Evolutionary conservation across 2,329 filamentous ascomycete species (phyloP).

Genomic region (Sporothrix inflata): DNA sequence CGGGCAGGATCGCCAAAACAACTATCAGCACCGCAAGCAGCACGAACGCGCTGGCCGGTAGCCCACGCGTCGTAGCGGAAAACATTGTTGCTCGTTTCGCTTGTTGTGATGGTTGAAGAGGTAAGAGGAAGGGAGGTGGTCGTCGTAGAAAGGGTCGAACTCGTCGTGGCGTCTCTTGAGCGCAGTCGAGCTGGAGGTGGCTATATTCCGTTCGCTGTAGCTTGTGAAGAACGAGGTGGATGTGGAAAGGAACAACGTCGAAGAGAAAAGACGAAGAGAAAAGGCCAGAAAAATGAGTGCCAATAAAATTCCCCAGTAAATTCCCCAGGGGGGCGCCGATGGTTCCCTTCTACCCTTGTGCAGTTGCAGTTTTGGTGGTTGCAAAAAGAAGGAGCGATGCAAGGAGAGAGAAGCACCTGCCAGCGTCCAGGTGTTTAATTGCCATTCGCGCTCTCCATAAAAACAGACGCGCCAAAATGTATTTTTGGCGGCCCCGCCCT

Average conservation of each 20-base stretch:
- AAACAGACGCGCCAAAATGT: conserved; percentile 14
- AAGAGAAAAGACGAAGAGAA: too few species aligned
- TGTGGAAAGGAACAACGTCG: background rate
- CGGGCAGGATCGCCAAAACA: conserved; percentile 44
- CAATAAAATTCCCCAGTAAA: background rate
- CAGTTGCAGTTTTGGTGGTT: background rate
- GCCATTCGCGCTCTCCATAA: conserved; percentile 4
- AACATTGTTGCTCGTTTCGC: background rate
- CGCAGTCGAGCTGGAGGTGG: background rate
- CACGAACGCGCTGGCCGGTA: conserved; percentile 16
- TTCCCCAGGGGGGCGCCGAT: background rate
- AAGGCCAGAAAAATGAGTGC: background rate
- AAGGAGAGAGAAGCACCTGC: background rate
- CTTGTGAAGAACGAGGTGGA: background rate
- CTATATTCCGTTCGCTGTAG: background rate
- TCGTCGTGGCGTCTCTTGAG: background rate
- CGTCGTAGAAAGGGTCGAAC: background rate
- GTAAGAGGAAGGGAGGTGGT: background rate
- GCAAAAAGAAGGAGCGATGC: conserved; percentile 1
- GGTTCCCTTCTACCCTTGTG: background rate
- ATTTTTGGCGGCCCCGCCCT: conserved; percentile 18
- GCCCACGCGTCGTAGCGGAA: conserved; percentile 1
- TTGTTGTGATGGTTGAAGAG: background rate
- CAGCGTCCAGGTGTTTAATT: background rate
- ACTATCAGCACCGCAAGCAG: conserved; percentile 22